Evolutionary conservation across 768 basidiomycete species (phyloP).

Genomic region (Agrocybe pediades): DNA sequence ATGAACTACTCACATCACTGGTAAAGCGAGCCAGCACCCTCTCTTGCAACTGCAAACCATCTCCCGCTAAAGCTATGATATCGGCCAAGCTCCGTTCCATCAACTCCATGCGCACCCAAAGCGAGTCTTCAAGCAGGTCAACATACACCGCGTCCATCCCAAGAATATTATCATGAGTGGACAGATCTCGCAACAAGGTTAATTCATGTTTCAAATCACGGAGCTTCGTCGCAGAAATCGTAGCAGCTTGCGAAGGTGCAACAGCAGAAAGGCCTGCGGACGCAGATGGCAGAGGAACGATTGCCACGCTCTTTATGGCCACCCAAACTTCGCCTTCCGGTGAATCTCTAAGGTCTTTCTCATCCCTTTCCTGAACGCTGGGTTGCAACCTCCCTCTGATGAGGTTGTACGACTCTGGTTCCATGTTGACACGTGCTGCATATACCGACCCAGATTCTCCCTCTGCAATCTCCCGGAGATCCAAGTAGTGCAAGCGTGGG

Average conservation of each 20-base stretch:
- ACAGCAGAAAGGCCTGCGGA: background rate
- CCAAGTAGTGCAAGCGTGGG: constrained; percentile 63
- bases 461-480: constrained; percentile 79
- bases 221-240: constrained; percentile 45
- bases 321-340: constrained; percentile 44
- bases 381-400: constrained; percentile 42
- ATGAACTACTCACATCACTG: constrained; percentile 60
- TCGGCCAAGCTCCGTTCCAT: constrained; percentile 90
- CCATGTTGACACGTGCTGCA: constrained; percentile 38
- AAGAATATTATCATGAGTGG: constrained; percentile 60
- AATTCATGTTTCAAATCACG: constrained; percentile 65
- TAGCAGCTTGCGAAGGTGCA: background rate
- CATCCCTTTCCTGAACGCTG: constrained; percentile 38
- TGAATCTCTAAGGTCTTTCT: constrained; percentile 29
- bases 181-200: constrained; percentile 52
- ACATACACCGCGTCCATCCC: constrained; percentile 73
- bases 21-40: constrained; percentile 73
- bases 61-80: constrained; percentile 62
- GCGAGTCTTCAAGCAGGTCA: constrained; percentile 59
- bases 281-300: constrained; percentile 53
- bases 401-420: constrained; percentile 19
- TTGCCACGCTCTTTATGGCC: constrained; percentile 75
- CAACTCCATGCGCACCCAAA: constrained; percentile 90
- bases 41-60: constrained; percentile 69
- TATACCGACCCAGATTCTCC: constrained; percentile 80